phyloP scores from a whole-genome alignment of 495 filamentous ascomycete genomes.

The Collariella sp. region DNA sequence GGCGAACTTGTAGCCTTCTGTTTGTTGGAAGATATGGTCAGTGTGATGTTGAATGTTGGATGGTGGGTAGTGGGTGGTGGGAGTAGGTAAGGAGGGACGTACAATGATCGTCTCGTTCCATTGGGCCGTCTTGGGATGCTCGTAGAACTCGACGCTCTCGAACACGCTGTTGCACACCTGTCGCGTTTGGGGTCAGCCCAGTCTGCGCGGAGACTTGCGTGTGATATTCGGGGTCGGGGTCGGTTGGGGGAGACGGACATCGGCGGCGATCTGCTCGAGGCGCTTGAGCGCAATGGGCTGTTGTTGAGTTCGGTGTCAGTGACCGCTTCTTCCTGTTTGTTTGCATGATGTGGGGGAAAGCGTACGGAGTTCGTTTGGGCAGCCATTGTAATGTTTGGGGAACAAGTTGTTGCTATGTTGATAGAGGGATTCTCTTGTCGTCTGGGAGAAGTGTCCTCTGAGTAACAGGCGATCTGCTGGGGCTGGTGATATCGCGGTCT shows the following conservation, averaged over 20 bases:
- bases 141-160: slow-evolving; percentile 61
- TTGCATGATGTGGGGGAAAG: background rate
- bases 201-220: background rate
- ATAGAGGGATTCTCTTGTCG: background rate
- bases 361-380: slow-evolving; percentile 25
- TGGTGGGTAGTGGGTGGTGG: background rate
- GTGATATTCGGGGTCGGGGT: background rate
- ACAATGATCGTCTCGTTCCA: slow-evolving; percentile 95
- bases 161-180: slow-evolving; percentile 81
- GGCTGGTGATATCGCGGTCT: background rate
- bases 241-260: slow-evolving; percentile 47
- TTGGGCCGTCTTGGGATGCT: slow-evolving; percentile 64
- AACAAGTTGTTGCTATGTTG: background rate
- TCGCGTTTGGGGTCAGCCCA: slow-evolving; percentile 18
- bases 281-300: slow-evolving; percentile 70
- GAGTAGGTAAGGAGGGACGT: slow-evolving; percentile 30
- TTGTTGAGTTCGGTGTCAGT: slow-evolving; percentile 7
- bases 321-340: background rate
- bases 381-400: slow-evolving; percentile 19
- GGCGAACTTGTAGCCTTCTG: slow-evolving; percentile 94
- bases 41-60: background rate
- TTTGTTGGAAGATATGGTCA: background rate
- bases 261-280: slow-evolving; percentile 72
- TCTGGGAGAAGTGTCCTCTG: background rate
- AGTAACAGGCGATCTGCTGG: background rate